A percentile compares a stretch with the other conserved stretches of the same genome.
phyloP scores from a whole-genome alignment of 2,329 filamentous ascomycete genomes.

The Aspergillus carbonarius region DNA sequence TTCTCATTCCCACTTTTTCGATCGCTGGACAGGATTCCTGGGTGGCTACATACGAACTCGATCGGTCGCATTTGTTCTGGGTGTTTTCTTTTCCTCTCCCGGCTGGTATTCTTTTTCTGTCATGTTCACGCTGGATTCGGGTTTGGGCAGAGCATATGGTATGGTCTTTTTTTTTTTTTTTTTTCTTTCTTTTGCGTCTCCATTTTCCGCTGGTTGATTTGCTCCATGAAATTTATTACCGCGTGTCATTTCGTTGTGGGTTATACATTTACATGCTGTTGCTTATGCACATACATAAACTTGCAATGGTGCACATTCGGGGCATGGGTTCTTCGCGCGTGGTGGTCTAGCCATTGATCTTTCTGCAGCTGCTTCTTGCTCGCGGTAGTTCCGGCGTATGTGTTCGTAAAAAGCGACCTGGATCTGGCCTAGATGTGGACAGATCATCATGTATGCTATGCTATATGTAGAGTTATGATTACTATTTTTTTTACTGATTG shows the following conservation, averaged over 20 bases:
- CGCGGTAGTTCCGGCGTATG: neutral
- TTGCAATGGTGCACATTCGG: neutral
- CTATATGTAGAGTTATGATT: no score
- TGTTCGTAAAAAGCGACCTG: neutral
- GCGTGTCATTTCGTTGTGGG: neutral
- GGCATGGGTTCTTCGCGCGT: neutral
- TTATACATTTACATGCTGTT: neutral
- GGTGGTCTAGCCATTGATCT: neutral
- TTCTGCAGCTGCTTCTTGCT: neutral
- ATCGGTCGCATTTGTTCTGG: conserved; percentile 11
- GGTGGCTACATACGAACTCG: neutral
- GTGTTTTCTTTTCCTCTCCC: conserved; percentile 7
- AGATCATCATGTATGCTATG: no score
- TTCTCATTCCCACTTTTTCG: neutral
- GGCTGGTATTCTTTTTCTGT: neutral
- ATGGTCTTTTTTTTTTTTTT: conserved; percentile 16
- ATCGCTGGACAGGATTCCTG: neutral
- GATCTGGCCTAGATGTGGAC: neutral
- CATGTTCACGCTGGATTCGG: conserved; percentile 14
- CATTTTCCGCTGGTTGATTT: neutral
- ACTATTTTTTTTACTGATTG: neutral
- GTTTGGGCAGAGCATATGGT: conserved; percentile 19
- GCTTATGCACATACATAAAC: neutral
- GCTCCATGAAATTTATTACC: neutral
- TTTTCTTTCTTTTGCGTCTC: neutral